Conservation (phyloP, 192 early-diverging fungal genomes). For the Tieghemiomyces parasiticus region DNA sequence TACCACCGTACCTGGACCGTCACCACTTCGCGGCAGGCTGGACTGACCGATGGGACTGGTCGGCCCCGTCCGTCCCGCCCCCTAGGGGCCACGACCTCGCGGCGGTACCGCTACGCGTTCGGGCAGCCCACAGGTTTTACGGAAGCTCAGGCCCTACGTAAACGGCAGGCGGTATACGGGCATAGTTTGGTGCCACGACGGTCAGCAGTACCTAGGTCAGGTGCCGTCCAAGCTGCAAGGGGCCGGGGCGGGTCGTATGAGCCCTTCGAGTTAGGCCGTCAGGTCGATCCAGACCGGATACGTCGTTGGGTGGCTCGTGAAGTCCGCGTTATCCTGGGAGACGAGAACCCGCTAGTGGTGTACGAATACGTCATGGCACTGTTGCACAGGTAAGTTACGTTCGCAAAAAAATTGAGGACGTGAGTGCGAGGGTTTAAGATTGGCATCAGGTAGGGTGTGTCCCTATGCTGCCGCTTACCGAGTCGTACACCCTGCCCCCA, state of each 20-base stretch:
- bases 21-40: neutral
- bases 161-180: slow-evolving; percentile 2
- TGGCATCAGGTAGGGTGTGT: neutral
- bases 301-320: neutral
- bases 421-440: neutral
- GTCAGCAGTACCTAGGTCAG: neutral
- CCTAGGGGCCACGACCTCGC: too few species aligned
- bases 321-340: neutral
- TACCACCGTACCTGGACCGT: neutral
- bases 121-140: neutral
- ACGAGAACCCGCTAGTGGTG: neutral
- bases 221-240: neutral
- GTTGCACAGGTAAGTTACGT: neutral
- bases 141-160: neutral
- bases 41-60: neutral
- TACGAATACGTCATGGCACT: slow-evolving; percentile 6
- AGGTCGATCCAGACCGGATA: neutral
- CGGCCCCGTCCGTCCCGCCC: neutral
- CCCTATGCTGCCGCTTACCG: neutral
- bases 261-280: neutral
- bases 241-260: neutral
- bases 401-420: neutral
- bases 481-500: neutral
- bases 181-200: neutral
- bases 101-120: neutral